These are phyloP conservation scores for Rhizopus stolonifer DNA, from an alignment of 371 early-diverging fungal genomes.

Conservation along the genomic window DNA sequence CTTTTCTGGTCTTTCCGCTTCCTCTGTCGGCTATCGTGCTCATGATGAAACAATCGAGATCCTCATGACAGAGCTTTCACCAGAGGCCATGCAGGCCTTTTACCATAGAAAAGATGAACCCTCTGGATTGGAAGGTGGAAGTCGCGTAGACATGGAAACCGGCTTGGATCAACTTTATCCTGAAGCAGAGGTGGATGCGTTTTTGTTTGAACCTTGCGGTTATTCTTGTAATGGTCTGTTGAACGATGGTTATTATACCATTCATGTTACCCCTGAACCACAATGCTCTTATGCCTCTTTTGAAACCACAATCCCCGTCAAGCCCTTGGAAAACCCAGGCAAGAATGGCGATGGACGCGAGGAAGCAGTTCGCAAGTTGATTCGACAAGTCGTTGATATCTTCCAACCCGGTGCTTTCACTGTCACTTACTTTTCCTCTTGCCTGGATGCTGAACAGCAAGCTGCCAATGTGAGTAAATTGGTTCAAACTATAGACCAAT, in stretches of 20 bases:
- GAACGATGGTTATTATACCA: slow-evolving; percentile 83
- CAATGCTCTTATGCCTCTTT: slow-evolving; percentile 95
- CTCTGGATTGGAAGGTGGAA: slow-evolving; percentile 58
- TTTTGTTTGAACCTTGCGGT: slow-evolving; percentile 90
- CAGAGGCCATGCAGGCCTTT: slow-evolving; percentile 64
- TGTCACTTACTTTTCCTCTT: slow-evolving; percentile 82
- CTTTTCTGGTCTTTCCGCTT: slow-evolving; percentile 36
- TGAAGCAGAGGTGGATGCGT: slow-evolving; percentile 73
- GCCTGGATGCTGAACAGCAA: slow-evolving; percentile 31
- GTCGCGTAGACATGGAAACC: slow-evolving; percentile 66
- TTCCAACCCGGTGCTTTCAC: slow-evolving; percentile 84
- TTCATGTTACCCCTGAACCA: slow-evolving; percentile 96
- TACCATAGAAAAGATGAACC: slow-evolving; percentile 57
- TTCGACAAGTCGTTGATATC: slow-evolving; percentile 72
- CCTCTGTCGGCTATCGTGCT: not conserved
- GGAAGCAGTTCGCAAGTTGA: slow-evolving; percentile 48
- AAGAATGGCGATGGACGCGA: slow-evolving; percentile 35
- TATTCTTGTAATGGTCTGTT: slow-evolving; percentile 92
- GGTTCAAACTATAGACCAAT: slow-evolving; percentile 40
- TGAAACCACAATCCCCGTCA: slow-evolving; percentile 86
- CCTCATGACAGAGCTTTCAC: slow-evolving; percentile 87
- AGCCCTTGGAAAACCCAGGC: slow-evolving; percentile 24
- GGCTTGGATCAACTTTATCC: slow-evolving; percentile 82
- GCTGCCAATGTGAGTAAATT: slow-evolving; percentile 39
- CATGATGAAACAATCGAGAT: slow-evolving; percentile 91